A percentile compares a stretch with the other conserved stretches of the same genome.
These are phyloP conservation scores for Candida sanyaensis DNA, from an alignment of 1,139 yeast genomes.

Conservation along the genomic window DNA sequence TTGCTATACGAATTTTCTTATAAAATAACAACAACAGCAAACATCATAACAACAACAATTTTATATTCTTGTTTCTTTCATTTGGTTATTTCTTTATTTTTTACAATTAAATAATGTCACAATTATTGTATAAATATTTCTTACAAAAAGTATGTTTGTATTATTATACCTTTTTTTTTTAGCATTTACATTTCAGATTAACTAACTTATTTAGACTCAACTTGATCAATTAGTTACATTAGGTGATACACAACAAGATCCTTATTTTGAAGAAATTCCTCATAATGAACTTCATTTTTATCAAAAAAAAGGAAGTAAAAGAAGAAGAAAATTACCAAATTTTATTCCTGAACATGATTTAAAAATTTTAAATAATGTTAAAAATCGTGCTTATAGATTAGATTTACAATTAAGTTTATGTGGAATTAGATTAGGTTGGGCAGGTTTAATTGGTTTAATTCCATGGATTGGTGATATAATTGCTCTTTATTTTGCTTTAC, in stretches of 20 bases:
- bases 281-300: constrained; percentile 46
- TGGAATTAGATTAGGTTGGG: constrained; percentile 73
- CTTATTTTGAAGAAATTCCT: constrained; percentile 53
- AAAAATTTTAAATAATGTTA: constrained; percentile 52
- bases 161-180: too few relatives aligned
- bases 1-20: too few relatives aligned
- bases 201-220: constrained; percentile 28
- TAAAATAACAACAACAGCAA: too few relatives aligned
- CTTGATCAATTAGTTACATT: constrained; percentile 34
- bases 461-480: constrained; percentile 66
- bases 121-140: constrained; percentile 27
- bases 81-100: too few relatives aligned
- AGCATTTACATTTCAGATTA: not conserved
- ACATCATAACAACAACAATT: too few relatives aligned
- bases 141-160: constrained; percentile 42
- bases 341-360: constrained; percentile 57
- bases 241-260: constrained; percentile 43
- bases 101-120: constrained; percentile 17
- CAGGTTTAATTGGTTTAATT: constrained; percentile 66
- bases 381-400: constrained; percentile 62
- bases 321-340: constrained; percentile 53
- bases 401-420: constrained; percentile 64
- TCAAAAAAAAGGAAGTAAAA: constrained; percentile 47
- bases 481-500: constrained; percentile 51
- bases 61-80: too few relatives aligned